A percentile compares a stretch with the other conserved stretches of the same genome.
These are phyloP conservation scores for Cytospora chrysosperma DNA, from an alignment of 2,329 filamentous ascomycete species.

Conservation along the genomic window DNA sequence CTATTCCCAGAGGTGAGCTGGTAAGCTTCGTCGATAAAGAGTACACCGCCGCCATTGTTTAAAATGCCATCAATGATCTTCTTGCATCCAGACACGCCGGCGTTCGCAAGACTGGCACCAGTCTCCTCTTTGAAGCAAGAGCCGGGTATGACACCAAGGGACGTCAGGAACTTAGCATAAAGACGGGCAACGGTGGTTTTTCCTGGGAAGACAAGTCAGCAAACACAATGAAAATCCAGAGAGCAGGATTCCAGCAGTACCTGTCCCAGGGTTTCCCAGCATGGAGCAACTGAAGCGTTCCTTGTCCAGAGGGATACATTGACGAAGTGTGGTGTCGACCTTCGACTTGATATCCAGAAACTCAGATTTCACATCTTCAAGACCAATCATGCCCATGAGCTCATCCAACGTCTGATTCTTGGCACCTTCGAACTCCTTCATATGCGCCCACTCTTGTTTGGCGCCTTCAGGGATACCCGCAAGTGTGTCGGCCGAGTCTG, in stretches of 20 bases:
- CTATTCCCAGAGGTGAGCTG: constrained; percentile 64
- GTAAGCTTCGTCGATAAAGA: constrained; percentile 81
- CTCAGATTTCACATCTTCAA: constrained; percentile 66
- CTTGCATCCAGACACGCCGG: constrained; percentile 59
- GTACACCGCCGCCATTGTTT: constrained; percentile 60
- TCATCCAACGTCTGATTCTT: constrained; percentile 56
- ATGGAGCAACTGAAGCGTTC: constrained; percentile 64
- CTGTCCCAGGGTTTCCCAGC: constrained; percentile 74
- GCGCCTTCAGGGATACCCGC: constrained; percentile 30
- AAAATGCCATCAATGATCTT: constrained; percentile 56
- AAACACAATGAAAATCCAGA: neutral
- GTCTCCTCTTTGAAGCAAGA: constrained; percentile 63
- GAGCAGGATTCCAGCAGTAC: constrained; percentile 34
- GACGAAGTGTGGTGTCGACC: constrained; percentile 59
- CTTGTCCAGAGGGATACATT: constrained; percentile 51
- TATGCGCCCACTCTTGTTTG: constrained; percentile 57
- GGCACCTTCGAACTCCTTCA: constrained; percentile 54
- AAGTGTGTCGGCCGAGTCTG: constrained; percentile 14
- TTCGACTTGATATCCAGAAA: constrained; percentile 63
- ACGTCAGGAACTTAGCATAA: constrained; percentile 64
- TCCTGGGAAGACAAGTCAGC: constrained; percentile 39
- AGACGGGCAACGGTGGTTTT: constrained; percentile 76
- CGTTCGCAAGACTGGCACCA: constrained; percentile 63
- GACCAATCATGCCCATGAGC: constrained; percentile 69
- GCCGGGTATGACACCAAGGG: constrained; percentile 62